phyloP scores from a whole-genome alignment of 306 rosid genomes.

The Mimosa bimucronata region DNA sequence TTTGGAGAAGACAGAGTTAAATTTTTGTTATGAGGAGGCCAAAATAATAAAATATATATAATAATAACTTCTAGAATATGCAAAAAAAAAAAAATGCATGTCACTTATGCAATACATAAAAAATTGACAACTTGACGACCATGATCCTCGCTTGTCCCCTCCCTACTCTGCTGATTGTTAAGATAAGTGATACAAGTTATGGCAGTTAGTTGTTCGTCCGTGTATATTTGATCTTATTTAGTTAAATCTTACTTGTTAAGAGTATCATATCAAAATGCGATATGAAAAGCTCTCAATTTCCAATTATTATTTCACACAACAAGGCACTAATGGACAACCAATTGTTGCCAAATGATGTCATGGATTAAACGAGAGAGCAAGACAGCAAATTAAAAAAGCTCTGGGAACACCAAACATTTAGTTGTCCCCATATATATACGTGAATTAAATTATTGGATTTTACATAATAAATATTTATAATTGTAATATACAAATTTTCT shows the following conservation, averaged over 20 bases:
- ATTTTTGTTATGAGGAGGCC: not conserved
- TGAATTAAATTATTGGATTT: not conserved
- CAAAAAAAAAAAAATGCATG: not conserved
- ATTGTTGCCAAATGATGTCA: not conserved
- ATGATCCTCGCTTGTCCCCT: not conserved
- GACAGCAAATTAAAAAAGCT: not conserved
- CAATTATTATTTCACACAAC: not conserved
- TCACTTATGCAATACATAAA: not conserved
- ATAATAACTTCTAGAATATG: not conserved
- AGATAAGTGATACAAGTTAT: conserved; percentile 38
- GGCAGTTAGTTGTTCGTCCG: conserved; percentile 68
- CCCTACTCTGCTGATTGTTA: not conserved
- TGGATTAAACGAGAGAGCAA: not conserved
- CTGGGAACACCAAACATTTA: not conserved
- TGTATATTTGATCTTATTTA: conserved; percentile 47
- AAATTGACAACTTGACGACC: not conserved
- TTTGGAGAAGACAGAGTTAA: not conserved
- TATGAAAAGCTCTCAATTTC: not conserved
- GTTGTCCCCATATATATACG: not conserved
- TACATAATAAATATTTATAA: not conserved
- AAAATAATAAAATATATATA: too few species aligned
- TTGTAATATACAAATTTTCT: not conserved
- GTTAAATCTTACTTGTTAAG: conserved; percentile 30
- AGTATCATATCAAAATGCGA: not conserved
- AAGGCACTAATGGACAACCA: not conserved